A percentile compares a stretch with the other conserved stretches of the same genome.
These are phyloP conservation scores for Salix brachista DNA, from an alignment of 345 rosid species.

Conservation along the genomic window DNA sequence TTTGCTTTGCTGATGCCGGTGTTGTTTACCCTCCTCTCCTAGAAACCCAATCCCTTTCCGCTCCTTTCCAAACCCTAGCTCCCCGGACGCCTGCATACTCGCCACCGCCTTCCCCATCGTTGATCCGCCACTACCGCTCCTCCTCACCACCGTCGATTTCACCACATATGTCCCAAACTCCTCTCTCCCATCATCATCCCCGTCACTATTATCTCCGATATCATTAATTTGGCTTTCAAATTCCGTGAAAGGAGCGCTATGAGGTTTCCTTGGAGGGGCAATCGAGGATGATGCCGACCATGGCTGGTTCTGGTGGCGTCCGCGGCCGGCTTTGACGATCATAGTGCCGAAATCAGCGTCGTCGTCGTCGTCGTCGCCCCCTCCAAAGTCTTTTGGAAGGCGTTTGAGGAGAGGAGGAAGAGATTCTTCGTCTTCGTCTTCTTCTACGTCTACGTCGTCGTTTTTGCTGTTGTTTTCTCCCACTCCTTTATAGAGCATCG, in stretches of 20 bases:
- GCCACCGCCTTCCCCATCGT: constrained; percentile 61
- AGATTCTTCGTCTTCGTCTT: constrained; percentile 53
- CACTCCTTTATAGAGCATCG: constrained; percentile 27
- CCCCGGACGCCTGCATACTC: constrained; percentile 50
- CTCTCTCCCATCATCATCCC: constrained; percentile 40
- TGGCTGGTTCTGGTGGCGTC: constrained; percentile 5
- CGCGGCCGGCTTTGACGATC: constrained; percentile 57
- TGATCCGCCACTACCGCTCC: constrained; percentile 49
- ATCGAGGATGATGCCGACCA: constrained; percentile 28
- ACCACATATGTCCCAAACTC: constrained; percentile 84
- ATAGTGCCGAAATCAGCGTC: constrained; percentile 60
- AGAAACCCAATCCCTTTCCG: constrained; percentile 38
- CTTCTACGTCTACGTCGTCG: constrained; percentile 7
- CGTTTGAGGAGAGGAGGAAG: constrained; percentile 89
- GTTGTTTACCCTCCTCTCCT: constrained; percentile 40
- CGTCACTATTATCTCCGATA: constrained; percentile 41
- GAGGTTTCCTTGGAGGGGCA: neutral
- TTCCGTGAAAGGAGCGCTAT: constrained; percentile 8
- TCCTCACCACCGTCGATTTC: constrained; percentile 58
- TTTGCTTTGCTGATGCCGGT: constrained; percentile 47
- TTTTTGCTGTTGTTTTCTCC: neutral
- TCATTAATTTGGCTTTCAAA: constrained; percentile 23
- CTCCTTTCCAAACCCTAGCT: constrained; percentile 53
- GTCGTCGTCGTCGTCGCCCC: constrained; percentile 53
- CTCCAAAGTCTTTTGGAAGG: constrained; percentile 88